A percentile compares a stretch with the other conserved stretches of the same genome.
Evolutionary conservation across 352 stramenopile genomes (phyloP).

Genomic region (Globisporangium rhizosaccharum): DNA sequence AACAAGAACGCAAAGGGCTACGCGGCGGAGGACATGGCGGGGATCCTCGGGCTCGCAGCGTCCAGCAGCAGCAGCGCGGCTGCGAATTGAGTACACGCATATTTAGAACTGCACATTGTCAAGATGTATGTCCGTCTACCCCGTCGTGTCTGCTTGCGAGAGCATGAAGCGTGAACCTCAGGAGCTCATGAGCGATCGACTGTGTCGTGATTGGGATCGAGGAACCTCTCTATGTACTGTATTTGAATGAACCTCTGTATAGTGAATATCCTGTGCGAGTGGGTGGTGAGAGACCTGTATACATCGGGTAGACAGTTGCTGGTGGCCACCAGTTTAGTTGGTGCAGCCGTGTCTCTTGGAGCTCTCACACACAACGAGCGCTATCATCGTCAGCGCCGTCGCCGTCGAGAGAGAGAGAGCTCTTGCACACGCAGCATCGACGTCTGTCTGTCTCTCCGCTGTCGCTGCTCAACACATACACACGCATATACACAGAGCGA

Average conservation of each 20-base stretch:
- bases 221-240: background rate
- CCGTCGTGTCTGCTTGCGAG: background rate
- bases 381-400: no score
- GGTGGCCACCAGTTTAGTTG: constrained; percentile 11
- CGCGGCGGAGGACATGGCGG: constrained; percentile 75
- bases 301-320: background rate
- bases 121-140: background rate
- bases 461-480: background rate
- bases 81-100: background rate
- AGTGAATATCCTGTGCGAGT: background rate
- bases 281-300: background rate
- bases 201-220: background rate
- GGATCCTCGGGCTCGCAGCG: constrained; percentile 76
- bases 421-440: no score
- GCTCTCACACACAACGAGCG: background rate
- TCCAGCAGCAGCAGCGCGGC: constrained; percentile 6
- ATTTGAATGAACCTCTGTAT: background rate
- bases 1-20: constrained; percentile 89
- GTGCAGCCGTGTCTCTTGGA: constrained; percentile 7
- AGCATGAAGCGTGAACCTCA: no score
- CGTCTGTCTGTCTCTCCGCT: no score
- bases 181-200: background rate
- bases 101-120: background rate
- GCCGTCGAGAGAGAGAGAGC: no score
- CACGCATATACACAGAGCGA: constrained; percentile 5